A percentile compares a stretch with the other conserved stretches of the same genome.
These are phyloP conservation scores for Thymus mandschuricus DNA, from an alignment of 257 asterid species.

Conservation along the genomic window DNA sequence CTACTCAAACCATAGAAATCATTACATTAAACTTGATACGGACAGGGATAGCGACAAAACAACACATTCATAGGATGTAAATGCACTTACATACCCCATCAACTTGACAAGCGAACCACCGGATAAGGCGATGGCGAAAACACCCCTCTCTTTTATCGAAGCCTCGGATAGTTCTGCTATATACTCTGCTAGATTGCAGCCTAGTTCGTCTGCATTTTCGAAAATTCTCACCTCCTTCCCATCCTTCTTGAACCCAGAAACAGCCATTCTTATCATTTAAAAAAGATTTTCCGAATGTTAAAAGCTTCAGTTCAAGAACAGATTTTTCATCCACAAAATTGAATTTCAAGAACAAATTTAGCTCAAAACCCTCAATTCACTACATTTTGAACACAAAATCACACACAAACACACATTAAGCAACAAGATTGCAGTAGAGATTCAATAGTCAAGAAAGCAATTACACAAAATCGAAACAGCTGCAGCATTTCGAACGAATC, in stretches of 20 bases:
- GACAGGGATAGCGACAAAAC: neutral
- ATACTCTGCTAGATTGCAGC: constrained; percentile 84
- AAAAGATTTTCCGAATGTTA: constrained; percentile 18
- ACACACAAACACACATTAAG: constrained; percentile 6
- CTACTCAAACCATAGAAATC: constrained; percentile 45
- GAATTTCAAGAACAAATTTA: neutral
- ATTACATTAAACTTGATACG: neutral
- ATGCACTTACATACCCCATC: constrained; percentile 57
- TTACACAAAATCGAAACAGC: constrained; percentile 11
- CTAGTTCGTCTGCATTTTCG: constrained; percentile 67
- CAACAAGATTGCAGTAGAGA: constrained; percentile 13
- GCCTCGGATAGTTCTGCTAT: constrained; percentile 83
- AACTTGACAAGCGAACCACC: constrained; percentile 89
- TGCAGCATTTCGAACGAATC: constrained; percentile 1
- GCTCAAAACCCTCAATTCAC: constrained; percentile 23
- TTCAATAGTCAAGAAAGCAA: constrained; percentile 20
- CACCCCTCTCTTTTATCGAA: constrained; percentile 89
- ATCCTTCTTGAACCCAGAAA: constrained; percentile 48
- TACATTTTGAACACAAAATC: constrained; percentile 38
- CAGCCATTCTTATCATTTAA: constrained; percentile 63
- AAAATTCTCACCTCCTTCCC: constrained; percentile 71
- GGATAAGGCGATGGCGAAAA: constrained; percentile 80
- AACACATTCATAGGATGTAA: constrained; percentile 3
- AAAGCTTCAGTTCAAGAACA: neutral
- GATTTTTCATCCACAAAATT: constrained; percentile 31